Conservation (phyloP, 257 asterid species). For the Jasminum sambac region DNA sequence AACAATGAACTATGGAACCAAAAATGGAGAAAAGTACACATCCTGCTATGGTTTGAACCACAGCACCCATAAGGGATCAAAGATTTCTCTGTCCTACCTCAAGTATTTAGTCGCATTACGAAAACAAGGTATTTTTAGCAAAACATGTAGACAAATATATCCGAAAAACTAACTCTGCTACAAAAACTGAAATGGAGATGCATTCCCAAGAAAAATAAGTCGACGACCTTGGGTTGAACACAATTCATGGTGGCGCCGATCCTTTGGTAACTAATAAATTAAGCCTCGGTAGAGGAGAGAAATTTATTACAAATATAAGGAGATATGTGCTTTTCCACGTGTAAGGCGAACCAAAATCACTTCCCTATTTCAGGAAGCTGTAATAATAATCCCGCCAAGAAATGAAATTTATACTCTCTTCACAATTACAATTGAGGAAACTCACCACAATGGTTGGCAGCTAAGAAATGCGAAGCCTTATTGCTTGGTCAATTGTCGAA, state of each 20-base stretch:
- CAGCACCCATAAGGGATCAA: too few species aligned
- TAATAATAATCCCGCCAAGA: conserved; percentile 33
- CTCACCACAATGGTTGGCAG: conserved; percentile 13
- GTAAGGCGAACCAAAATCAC: conserved; percentile 26
- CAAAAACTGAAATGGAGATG: too few species aligned
- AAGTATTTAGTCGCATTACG: too few species aligned
- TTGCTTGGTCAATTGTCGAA: conserved; percentile 66
- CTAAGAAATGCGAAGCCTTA: conserved; percentile 26
- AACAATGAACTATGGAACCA: too few species aligned
- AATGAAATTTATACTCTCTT: conserved; percentile 34
- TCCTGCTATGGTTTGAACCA: too few species aligned
- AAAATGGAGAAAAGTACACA: too few species aligned
- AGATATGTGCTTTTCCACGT: conserved; percentile 19
- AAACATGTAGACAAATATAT: too few species aligned
- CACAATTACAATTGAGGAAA: conserved; percentile 26
- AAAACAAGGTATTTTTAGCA: too few species aligned
- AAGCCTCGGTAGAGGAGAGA: conserved; percentile 22
- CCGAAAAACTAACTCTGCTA: too few species aligned
- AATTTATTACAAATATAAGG: conserved; percentile 35
- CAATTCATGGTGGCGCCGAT: background rate
- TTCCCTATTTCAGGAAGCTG: conserved; percentile 25
- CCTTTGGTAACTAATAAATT: background rate
- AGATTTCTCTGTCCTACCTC: too few species aligned
- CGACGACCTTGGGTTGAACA: background rate
- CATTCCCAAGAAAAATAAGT: too few species aligned